Percentiles rank a stretch among this genome's conserved stretches.
These are phyloP conservation scores for Lachancea fermentati DNA, from an alignment of 805 yeast species.

Conservation along the genomic window DNA sequence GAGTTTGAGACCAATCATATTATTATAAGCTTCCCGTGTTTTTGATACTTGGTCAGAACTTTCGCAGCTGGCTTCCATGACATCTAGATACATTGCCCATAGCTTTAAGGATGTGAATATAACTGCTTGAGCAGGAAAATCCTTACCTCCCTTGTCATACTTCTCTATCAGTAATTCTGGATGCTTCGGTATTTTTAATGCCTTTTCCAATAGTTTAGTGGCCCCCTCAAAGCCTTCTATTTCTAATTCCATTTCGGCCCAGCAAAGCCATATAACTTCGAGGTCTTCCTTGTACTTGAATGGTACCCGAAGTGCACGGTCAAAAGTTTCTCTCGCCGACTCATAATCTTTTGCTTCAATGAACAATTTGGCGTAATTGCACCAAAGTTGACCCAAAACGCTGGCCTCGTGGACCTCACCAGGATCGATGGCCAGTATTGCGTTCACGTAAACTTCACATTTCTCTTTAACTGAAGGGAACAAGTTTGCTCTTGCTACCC, in stretches of 20 bases:
- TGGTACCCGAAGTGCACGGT: slow-evolving; percentile 66
- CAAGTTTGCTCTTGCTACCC: slow-evolving; percentile 59
- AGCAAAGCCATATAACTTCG: slow-evolving; percentile 62
- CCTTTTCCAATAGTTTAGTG: slow-evolving; percentile 36
- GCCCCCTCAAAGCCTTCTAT: slow-evolving; percentile 43
- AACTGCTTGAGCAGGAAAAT: slow-evolving; percentile 49
- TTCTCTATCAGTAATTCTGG: slow-evolving; percentile 24
- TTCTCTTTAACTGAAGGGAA: slow-evolving; percentile 36
- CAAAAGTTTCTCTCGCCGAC: slow-evolving; percentile 57
- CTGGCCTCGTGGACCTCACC: slow-evolving; percentile 35
- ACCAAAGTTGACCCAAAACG: slow-evolving; percentile 61
- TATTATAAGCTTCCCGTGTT: slow-evolving; percentile 42
- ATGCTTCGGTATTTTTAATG: slow-evolving; percentile 37
- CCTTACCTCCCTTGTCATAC: slow-evolving; percentile 12
- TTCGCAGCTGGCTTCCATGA: slow-evolving; percentile 53
- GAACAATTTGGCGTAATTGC: slow-evolving; percentile 60
- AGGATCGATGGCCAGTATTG: slow-evolving; percentile 63
- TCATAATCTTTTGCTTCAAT: slow-evolving; percentile 46
- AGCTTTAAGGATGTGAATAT: slow-evolving; percentile 55
- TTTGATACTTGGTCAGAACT: slow-evolving; percentile 30
- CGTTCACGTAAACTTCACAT: slow-evolving; percentile 52
- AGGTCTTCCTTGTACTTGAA: slow-evolving; percentile 57
- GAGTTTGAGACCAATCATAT: slow-evolving; percentile 49
- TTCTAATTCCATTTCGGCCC: slow-evolving; percentile 65
- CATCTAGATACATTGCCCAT: slow-evolving; percentile 71